Evolutionary conservation across 331 rosid species (phyloP), one percentile per base, ranked within the genome.

Genomic region (Ulmus americana): DNA sequence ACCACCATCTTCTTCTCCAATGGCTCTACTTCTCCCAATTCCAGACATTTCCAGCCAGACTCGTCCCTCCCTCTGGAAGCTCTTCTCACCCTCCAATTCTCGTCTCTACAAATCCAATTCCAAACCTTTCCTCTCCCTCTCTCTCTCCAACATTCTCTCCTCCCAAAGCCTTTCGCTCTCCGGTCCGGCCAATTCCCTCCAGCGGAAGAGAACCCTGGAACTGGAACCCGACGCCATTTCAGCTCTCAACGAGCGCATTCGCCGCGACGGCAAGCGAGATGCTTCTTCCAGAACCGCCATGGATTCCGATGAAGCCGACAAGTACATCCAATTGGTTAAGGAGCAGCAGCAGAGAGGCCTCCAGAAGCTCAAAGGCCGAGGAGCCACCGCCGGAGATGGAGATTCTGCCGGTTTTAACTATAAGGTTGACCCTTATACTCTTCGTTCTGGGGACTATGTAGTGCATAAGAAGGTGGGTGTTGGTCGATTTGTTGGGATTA

Each of bases 401-500:
- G 53, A 61, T 55, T 55, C 9, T 44, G 42, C 22, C 35, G 35
- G 68, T 18, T 71, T 82, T 51, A 83, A 77, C 55, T 89, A 85
- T 76, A 85, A 80, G 74, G 95, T 89, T 3, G 95, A 92, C 64
- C 98, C 97, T 61, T 89, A 85, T 51, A 52, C 95, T 5, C 95
- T 92, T 65, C 85, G 83, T 40, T 83, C 96, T 20, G 98, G 98
- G 50, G 98, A 92, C 55, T 86, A 86, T 55, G 90, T 92, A 59
- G 97, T 92, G 69, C 98, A 92, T 44, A 92, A 80, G 88, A 92
- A 89, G 80, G 98, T 92, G 55, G 98, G 98, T 39, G 41, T 92
- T 76, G 98, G 97, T 6, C 84, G 84, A 51, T 92, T 92, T 69
- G 95, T 92, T 14, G 84, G 91, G 13, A 86, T 92, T 59, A 83